phyloP scores from a whole-genome alignment of 495 filamentous ascomycete genomes.

The Podospora conica region DNA sequence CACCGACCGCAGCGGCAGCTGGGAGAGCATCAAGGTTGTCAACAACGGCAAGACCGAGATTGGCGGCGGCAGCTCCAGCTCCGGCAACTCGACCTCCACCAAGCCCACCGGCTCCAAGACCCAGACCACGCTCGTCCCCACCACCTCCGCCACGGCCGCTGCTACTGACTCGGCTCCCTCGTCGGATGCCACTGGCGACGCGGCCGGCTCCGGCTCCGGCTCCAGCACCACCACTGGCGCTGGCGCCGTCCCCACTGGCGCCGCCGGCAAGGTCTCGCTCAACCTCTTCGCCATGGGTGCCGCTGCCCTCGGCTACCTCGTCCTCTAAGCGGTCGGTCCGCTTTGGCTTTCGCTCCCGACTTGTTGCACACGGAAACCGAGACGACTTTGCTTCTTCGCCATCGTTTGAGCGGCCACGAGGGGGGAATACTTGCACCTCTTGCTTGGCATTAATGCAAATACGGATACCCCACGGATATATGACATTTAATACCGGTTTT shows the following conservation, averaged over 20 bases:
- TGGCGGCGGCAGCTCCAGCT: conserved; percentile 34
- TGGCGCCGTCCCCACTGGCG: conserved; percentile 14
- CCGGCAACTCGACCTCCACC: conserved; percentile 20
- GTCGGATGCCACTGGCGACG: conserved; percentile 10
- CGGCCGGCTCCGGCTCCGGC: neutral
- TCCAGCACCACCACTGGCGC: conserved; percentile 3
- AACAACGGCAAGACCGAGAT: conserved; percentile 63
- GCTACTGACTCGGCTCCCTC: conserved; percentile 1
- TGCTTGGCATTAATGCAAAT: conserved; percentile 1
- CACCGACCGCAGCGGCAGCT: conserved; percentile 62
- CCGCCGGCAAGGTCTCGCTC: conserved; percentile 19
- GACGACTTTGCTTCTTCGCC: neutral
- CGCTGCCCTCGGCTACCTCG: conserved; percentile 23
- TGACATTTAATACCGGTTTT: conserved; percentile 9
- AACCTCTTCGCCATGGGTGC: conserved; percentile 17
- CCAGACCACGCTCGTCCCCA: conserved; percentile 13
- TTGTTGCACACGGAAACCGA: neutral
- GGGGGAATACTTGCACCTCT: neutral
- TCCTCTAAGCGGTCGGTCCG: conserved; percentile 22
- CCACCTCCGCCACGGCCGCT: conserved; percentile 12
- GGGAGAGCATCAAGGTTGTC: conserved; percentile 67
- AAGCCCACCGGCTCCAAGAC: conserved; percentile 19
- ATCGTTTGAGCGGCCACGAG: neutral
- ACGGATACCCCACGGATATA: conserved; percentile 4
- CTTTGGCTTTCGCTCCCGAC: neutral